phyloP scores from a whole-genome alignment of 805 yeast genomes.

The Phaffomyces opuntiae region DNA sequence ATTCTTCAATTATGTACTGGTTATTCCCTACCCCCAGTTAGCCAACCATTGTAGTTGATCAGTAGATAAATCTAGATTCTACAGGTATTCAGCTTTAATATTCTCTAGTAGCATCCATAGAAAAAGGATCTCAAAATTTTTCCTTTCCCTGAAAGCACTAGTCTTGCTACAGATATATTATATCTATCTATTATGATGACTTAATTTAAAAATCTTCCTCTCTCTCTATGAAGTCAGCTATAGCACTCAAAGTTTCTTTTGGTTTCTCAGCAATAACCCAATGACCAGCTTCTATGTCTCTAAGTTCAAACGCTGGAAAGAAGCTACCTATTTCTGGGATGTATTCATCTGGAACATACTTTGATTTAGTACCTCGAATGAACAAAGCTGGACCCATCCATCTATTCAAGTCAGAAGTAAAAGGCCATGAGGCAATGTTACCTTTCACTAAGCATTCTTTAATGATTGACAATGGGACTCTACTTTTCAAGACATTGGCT shows the following conservation, averaged over 20 bases:
- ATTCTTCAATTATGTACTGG: too few species aligned
- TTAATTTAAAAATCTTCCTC: slow-evolving; percentile 23
- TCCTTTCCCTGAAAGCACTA: too few species aligned
- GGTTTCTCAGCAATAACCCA: slow-evolving; percentile 92
- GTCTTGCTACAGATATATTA: too few species aligned
- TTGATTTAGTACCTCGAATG: slow-evolving; percentile 69
- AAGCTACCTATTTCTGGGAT: slow-evolving; percentile 64
- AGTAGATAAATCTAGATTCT: too few species aligned
- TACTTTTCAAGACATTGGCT: slow-evolving; percentile 27
- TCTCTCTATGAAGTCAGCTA: slow-evolving; percentile 55
- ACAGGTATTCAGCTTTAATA: too few species aligned
- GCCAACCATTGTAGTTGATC: too few species aligned
- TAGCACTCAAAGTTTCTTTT: slow-evolving; percentile 54
- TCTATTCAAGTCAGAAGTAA: slow-evolving; percentile 41
- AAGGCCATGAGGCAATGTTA: slow-evolving; percentile 72
- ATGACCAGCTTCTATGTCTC: slow-evolving; percentile 81
- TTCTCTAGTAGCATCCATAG: too few species aligned
- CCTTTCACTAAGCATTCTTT: slow-evolving; percentile 60
- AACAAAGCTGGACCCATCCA: slow-evolving; percentile 73
- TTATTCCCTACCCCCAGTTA: too few species aligned
- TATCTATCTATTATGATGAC: background rate
- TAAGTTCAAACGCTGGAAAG: slow-evolving; percentile 71
- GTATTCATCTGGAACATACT: slow-evolving; percentile 77
- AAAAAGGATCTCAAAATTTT: too few species aligned
- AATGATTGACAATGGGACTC: slow-evolving; percentile 64